Evolutionary conservation across 805 yeast genomes (phyloP), one percentile per base, ranked within the genome.

Genomic region (Kodamaea nitidulidarum): DNA sequence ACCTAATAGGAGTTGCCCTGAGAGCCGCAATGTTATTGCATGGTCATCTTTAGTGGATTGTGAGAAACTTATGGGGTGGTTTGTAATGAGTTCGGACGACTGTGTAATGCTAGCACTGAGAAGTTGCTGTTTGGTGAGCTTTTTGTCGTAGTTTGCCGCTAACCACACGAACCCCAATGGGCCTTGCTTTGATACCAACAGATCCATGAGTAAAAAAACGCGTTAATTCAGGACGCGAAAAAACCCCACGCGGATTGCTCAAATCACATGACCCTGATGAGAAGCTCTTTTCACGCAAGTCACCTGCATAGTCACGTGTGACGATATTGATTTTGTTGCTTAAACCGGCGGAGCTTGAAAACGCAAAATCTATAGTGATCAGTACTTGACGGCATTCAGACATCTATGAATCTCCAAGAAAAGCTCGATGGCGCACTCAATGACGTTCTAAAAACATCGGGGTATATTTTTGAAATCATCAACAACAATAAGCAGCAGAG

Each of bases 111-210:
- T 76, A 10, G 96, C 82, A 50, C 76, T 80, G 35, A 87, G 66
- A 32, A 82, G 68, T 54, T 85, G 91, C 38, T 76, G 78, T 50
- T 83, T 82, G 31, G 88, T 73, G 24, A 86, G 73, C 48, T 81
- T 82, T 51, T 79, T 78, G 50, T 88, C 95, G 61, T 88, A 73
- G 55, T 86, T 88, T 15, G 96, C 91, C 7, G 96, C 96, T 34
- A 88, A 70, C 96, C 96, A 88, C 7, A 88, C 88, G 47, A 82
- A 85, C 2, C 95, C 95, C 44, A 88, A 67, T 1, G 95, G 95
- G 2, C 95, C 95, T 54, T 81, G 81, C 44, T 77, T 80, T 2
- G 85, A 70, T 15, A 81, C 44, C 21, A 47, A 44, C 30, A 36
- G 47, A 11, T 46, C 49, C 7, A 15, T 27, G 22, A 20, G 32